phyloP scores from a whole-genome alignment of 2,329 filamentous ascomycete species.

The Cucurbitaria berberidis region DNA sequence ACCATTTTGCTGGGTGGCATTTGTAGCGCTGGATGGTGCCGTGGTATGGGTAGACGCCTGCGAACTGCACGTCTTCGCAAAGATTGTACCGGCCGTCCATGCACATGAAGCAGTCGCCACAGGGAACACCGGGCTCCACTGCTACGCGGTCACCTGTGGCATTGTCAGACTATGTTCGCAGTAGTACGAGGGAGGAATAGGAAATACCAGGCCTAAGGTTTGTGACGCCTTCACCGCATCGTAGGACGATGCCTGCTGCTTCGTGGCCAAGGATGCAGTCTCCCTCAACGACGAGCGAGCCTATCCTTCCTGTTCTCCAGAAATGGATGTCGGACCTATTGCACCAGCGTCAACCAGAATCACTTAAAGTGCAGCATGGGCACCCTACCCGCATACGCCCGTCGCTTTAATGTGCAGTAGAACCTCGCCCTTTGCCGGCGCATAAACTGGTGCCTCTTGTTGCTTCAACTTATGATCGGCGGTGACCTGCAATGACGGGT shows the following conservation, averaged over 20 bases:
- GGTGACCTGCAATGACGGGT: slow-evolving; percentile 65
- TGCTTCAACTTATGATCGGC: slow-evolving; percentile 65
- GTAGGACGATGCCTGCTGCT: slow-evolving; percentile 65
- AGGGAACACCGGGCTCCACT: slow-evolving; percentile 70
- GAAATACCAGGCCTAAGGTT: slow-evolving; percentile 55
- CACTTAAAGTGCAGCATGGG: background rate
- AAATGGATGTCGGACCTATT: slow-evolving; percentile 70
- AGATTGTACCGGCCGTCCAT: slow-evolving; percentile 67
- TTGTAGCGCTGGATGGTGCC: slow-evolving; percentile 69
- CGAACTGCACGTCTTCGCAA: slow-evolving; percentile 66
- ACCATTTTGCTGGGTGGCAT: slow-evolving; percentile 65
- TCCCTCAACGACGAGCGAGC: slow-evolving; percentile 65
- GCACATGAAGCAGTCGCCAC: slow-evolving; percentile 66
- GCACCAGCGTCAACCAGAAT: background rate
- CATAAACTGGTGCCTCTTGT: slow-evolving; percentile 63
- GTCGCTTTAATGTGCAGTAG: slow-evolving; percentile 67
- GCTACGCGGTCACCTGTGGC: slow-evolving; percentile 67
- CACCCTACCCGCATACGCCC: slow-evolving; percentile 65
- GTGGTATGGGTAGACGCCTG: slow-evolving; percentile 66
- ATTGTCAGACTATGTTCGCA: background rate
- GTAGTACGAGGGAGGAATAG: background rate
- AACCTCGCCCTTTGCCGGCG: slow-evolving; percentile 61
- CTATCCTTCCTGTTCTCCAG: slow-evolving; percentile 70
- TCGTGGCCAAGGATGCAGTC: slow-evolving; percentile 72
- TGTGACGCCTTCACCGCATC: slow-evolving; percentile 62